Conservation (phyloP, 2,329 filamentous ascomycete species). For the Colletotrichum scovillei region DNA sequence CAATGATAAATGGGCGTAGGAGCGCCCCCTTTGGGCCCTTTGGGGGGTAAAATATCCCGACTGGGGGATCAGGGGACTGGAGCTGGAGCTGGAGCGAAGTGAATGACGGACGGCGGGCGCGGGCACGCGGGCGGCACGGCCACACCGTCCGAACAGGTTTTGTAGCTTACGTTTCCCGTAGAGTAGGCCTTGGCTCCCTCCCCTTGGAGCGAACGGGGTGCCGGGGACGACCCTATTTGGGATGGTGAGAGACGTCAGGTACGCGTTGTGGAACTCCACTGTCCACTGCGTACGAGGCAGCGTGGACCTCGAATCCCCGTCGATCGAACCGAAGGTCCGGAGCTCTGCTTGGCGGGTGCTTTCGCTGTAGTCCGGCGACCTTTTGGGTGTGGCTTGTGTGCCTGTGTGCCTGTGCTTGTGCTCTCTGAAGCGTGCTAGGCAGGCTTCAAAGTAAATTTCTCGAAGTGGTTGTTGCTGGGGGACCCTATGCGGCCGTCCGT, state of each 20-base stretch:
- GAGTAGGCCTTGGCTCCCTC: conserved; percentile 32
- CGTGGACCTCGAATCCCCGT: conserved; percentile 27
- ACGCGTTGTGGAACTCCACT: conserved; percentile 21
- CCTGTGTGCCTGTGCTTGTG: not conserved
- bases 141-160: conserved; percentile 35
- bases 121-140: conserved; percentile 24
- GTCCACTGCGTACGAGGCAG: conserved; percentile 30
- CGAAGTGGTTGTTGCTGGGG: not conserved
- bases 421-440: not conserved
- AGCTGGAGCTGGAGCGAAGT: not conserved
- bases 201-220: conserved; percentile 25
- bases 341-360: conserved; percentile 21
- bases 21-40: conserved; percentile 8
- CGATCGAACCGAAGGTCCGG: conserved; percentile 18
- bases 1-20: conserved; percentile 29
- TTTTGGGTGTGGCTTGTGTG: not conserved
- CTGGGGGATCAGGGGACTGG: not conserved
- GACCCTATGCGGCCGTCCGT: conserved; percentile 17
- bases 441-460: not conserved
- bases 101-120: conserved; percentile 26
- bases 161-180: conserved; percentile 34
- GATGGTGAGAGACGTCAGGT: conserved; percentile 26
- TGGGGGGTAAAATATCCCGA: conserved; percentile 21
- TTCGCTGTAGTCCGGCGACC: not conserved
- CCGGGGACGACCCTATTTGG: conserved; percentile 26